These are phyloP conservation scores for Sporothrix pseudoabietina DNA, from an alignment of 2,329 filamentous ascomycete species.

Conservation along the genomic window DNA sequence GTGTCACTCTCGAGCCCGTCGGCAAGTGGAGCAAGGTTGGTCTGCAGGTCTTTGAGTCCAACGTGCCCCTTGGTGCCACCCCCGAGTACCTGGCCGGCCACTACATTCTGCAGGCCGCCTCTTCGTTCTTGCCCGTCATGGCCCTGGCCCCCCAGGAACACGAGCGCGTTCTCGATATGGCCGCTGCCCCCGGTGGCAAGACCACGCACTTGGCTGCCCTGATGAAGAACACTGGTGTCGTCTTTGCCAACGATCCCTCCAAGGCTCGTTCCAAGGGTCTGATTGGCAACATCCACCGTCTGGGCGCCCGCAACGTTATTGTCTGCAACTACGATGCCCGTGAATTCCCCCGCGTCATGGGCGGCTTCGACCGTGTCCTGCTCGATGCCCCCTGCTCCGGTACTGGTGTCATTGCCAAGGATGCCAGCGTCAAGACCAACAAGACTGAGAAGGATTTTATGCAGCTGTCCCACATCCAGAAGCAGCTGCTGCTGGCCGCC, in stretches of 20 bases:
- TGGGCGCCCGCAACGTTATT: slow-evolving; percentile 90
- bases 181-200: slow-evolving; percentile 92
- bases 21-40: slow-evolving; percentile 99
- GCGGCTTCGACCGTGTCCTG: slow-evolving; percentile 91
- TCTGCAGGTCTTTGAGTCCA: slow-evolving; percentile 91
- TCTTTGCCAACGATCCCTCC: slow-evolving; percentile 96
- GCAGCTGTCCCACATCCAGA: slow-evolving; percentile 88
- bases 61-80: slow-evolving; percentile 83
- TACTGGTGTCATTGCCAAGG: slow-evolving; percentile 96
- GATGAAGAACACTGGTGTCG: slow-evolving; percentile 95
- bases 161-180: slow-evolving; percentile 91
- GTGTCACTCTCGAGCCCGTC: slow-evolving; percentile 92
- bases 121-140: slow-evolving; percentile 97
- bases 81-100: slow-evolving; percentile 97
- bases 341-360: slow-evolving; percentile 91
- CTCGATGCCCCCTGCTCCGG: slow-evolving; percentile 95
- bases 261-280: slow-evolving; percentile 93
- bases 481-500: slow-evolving; percentile 87
- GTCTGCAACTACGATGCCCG: slow-evolving; percentile 95
- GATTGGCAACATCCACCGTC: slow-evolving; percentile 95
- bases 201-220: slow-evolving; percentile 94
- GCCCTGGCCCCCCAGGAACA: slow-evolving; percentile 90
- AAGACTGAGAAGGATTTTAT: slow-evolving; percentile 96
- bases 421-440: slow-evolving; percentile 95
- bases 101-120: slow-evolving; percentile 96